phyloP scores from a whole-genome alignment of 1,139 yeast genomes.

The Candida albicans region DNA sequence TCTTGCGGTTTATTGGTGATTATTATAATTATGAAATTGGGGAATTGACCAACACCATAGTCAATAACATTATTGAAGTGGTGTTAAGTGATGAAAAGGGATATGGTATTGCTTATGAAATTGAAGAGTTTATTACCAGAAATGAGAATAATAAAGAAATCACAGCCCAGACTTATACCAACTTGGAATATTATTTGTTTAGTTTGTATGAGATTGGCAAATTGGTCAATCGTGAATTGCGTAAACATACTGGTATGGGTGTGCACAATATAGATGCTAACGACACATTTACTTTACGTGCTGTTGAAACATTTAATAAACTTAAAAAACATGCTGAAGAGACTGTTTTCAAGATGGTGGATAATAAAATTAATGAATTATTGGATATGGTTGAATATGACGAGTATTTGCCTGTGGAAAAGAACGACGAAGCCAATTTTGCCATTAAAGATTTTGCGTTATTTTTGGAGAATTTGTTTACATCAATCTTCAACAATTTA shows the following conservation, averaged over 20 bases:
- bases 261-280: conserved; percentile 40
- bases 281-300: conserved; percentile 41
- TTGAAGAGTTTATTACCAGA: conserved; percentile 57
- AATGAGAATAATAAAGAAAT: conserved; percentile 82
- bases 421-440: conserved; percentile 64
- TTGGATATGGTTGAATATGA: conserved; percentile 85
- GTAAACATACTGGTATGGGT: conserved; percentile 57
- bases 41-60: conserved; percentile 47
- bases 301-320: conserved; percentile 52
- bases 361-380: conserved; percentile 73
- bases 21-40: conserved; percentile 55
- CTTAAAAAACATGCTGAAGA: conserved; percentile 78
- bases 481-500: conserved; percentile 79
- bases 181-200: conserved; percentile 78
- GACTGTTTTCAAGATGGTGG: conserved; percentile 77
- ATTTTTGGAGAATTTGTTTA: conserved; percentile 81
- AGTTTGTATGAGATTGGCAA: conserved; percentile 59
- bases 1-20: conserved; percentile 62
- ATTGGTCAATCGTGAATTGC: conserved; percentile 39
- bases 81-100: conserved; percentile 55
- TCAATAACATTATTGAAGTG: conserved; percentile 65
- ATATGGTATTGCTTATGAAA: conserved; percentile 64
- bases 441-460: conserved; percentile 85
- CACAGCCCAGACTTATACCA: conserved; percentile 83
- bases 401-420: conserved; percentile 57